Conservation (phyloP, 352 stramenopile species). For the Thraustotheca clavata region DNA sequence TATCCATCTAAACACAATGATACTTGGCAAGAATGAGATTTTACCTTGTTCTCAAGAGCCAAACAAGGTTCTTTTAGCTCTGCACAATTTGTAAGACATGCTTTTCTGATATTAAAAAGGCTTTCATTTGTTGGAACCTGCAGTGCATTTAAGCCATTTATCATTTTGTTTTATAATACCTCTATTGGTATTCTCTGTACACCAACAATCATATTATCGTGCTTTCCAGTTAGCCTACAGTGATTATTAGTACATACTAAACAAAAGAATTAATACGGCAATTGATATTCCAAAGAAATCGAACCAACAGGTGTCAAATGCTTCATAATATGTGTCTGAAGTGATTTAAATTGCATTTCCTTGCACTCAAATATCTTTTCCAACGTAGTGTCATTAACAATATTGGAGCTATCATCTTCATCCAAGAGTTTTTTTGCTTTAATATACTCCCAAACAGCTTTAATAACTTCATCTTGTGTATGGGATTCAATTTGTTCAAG, state of each 20-base stretch:
- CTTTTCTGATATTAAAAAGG: background rate
- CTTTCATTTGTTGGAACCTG: slow-evolving; percentile 7
- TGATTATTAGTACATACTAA: background rate
- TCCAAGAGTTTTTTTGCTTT: slow-evolving; percentile 17
- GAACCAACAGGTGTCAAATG: slow-evolving; percentile 5
- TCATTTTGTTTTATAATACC: too few species aligned
- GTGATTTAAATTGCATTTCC: slow-evolving; percentile 1
- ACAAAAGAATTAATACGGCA: background rate
- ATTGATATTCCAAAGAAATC: background rate
- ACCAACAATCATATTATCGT: background rate
- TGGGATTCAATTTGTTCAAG: background rate
- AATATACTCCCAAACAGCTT: slow-evolving; percentile 16
- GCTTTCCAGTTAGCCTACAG: background rate
- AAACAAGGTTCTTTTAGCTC: background rate
- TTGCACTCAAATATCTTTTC: slow-evolving; percentile 11
- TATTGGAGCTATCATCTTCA: background rate
- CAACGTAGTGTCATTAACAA: slow-evolving; percentile 1
- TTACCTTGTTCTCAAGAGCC: background rate
- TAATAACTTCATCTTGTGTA: background rate
- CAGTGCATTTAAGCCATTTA: background rate
- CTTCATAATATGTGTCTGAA: background rate
- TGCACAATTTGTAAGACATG: background rate
- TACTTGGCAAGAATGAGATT: background rate
- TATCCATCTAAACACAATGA: slow-evolving; percentile 17
- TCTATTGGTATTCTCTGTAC: background rate